Evolutionary conservation across 345 rosid genomes (phyloP).

Genomic region (Xanthoceras sorbifolium): DNA sequence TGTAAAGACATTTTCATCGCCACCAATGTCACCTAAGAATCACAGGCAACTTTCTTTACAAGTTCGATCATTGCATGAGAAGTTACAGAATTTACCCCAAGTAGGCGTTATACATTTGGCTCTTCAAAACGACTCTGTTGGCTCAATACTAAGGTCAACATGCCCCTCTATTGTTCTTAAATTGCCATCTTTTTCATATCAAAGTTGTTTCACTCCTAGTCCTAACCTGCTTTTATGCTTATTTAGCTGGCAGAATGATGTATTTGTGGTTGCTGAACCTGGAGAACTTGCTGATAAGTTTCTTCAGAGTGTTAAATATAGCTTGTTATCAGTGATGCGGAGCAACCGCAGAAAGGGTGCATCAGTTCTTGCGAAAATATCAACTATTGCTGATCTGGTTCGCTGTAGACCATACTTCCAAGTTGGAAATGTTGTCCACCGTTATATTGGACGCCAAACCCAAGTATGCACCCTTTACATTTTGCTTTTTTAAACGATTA

Average conservation of each 20-base stretch:
- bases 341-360: slow-evolving; percentile 53
- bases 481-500: slow-evolving; percentile 17
- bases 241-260: slow-evolving; percentile 93
- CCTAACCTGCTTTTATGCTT: slow-evolving; percentile 29
- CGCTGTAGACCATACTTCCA: slow-evolving; percentile 72
- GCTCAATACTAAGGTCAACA: slow-evolving; percentile 79
- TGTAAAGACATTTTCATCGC: slow-evolving; percentile 61
- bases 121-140: slow-evolving; percentile 80
- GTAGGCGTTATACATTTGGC: slow-evolving; percentile 92
- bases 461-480: slow-evolving; percentile 49
- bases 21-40: slow-evolving; percentile 73
- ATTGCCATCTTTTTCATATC: slow-evolving; percentile 1
- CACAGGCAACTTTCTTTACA: slow-evolving; percentile 74
- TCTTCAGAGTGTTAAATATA: slow-evolving; percentile 77
- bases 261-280: slow-evolving; percentile 97
- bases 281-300: slow-evolving; percentile 92
- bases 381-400: slow-evolving; percentile 74
- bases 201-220: slow-evolving; percentile 22
- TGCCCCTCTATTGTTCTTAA: slow-evolving; percentile 20
- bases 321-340: slow-evolving; percentile 62
- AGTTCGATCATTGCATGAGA: slow-evolving; percentile 77
- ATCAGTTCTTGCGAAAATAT: slow-evolving; percentile 61
- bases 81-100: slow-evolving; percentile 87
- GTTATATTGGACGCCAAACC: slow-evolving; percentile 91
- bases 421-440: slow-evolving; percentile 84